Conservation (phyloP, 176 grass and related monocot species). For the Lolium rigidum region DNA sequence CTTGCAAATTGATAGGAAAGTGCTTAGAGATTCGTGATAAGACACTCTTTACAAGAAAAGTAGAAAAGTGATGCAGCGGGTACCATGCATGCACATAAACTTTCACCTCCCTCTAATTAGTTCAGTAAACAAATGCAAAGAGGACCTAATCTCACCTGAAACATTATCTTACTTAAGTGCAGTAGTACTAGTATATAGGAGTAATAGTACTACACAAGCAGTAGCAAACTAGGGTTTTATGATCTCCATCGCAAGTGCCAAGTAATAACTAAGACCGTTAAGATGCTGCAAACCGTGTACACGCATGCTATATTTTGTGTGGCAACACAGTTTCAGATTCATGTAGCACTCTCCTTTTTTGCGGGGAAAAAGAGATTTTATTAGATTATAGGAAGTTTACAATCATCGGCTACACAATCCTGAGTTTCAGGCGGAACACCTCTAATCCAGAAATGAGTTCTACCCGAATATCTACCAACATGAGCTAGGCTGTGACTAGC, state of each 20-base stretch:
- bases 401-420: no score
- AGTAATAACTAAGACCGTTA: slow-evolving; percentile 30
- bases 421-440: no score
- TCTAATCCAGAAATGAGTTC: no score
- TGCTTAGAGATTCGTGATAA: slow-evolving; percentile 55
- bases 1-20: slow-evolving; percentile 41
- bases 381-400: no score
- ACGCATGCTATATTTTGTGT: slow-evolving; percentile 22
- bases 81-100: slow-evolving; percentile 44
- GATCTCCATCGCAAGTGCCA: slow-evolving; percentile 16
- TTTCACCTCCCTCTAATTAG: slow-evolving; percentile 33
- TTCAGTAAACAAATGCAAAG: slow-evolving; percentile 51
- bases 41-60: slow-evolving; percentile 55
- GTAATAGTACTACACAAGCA: background rate
- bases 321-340: slow-evolving; percentile 6
- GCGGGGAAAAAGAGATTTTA: no score
- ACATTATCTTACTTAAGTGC: slow-evolving; percentile 32
- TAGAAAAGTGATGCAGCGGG: slow-evolving; percentile 31
- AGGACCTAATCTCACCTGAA: slow-evolving; percentile 47
- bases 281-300: slow-evolving; percentile 32
- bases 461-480: no score
- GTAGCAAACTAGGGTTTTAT: slow-evolving; percentile 31
- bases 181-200: background rate
- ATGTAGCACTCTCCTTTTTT: background rate
- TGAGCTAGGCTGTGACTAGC: no score